Conservation (phyloP, 768 basidiomycete species). For the Trametes elegans region DNA sequence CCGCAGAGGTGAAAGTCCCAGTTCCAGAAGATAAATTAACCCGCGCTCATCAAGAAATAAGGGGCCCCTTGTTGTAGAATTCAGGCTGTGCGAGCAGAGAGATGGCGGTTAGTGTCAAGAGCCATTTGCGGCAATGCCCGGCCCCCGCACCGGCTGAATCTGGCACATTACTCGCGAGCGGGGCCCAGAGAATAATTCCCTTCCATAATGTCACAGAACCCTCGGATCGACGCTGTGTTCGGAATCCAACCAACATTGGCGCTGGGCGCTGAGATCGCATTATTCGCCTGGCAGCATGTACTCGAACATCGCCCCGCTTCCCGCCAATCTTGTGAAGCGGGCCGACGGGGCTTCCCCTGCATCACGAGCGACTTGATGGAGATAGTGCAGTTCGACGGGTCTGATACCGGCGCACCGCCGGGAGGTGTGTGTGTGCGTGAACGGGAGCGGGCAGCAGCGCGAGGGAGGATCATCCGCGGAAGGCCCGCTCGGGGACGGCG, state of each 20-base stretch:
- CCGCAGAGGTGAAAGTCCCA: conserved; percentile 14
- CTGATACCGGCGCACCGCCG: background rate
- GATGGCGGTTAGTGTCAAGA: conserved; percentile 19
- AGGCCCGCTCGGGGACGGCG: background rate
- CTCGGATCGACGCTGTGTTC: conserved; percentile 19
- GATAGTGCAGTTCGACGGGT: conserved; percentile 1
- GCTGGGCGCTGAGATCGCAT: conserved; percentile 11
- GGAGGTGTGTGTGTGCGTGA: too few species aligned
- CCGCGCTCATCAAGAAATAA: conserved; percentile 19
- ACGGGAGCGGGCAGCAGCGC: too few species aligned
- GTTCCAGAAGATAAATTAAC: conserved; percentile 15
- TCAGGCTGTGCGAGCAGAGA: conserved; percentile 17
- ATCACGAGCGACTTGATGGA: conserved; percentile 1
- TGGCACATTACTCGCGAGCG: conserved; percentile 10
- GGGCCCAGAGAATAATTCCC: conserved; percentile 7
- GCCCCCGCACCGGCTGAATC: conserved; percentile 4
- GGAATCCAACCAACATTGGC: conserved; percentile 1
- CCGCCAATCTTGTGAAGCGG: conserved; percentile 14
- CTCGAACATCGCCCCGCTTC: conserved; percentile 7
- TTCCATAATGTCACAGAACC: conserved; percentile 14
- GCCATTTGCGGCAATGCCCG: conserved; percentile 16
- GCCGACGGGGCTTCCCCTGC: background rate
- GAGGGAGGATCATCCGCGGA: too few species aligned
- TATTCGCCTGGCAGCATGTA: conserved; percentile 12
- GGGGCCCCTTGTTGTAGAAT: conserved; percentile 15